Conservation (phyloP, 169 alveolate species). For the Plasmodium cynomolgi region DNA sequence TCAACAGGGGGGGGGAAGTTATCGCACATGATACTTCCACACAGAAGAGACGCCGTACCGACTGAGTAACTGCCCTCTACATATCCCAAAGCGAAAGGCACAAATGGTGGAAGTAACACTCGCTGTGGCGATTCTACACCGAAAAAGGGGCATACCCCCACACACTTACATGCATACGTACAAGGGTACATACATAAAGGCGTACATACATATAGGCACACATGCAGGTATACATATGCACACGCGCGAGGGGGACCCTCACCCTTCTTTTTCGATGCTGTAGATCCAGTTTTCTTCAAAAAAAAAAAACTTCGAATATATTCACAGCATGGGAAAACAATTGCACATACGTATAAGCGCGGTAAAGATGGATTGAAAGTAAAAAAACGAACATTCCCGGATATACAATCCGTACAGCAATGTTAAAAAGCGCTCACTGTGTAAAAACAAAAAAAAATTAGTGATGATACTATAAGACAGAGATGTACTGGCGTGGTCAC, state of each 20-base stretch:
- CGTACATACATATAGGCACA: background rate
- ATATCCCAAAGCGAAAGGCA: background rate
- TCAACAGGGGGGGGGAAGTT: background rate
- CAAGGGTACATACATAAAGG: background rate
- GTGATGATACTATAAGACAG: background rate
- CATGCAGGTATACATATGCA: background rate
- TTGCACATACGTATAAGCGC: background rate
- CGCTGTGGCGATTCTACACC: background rate
- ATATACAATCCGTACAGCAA: background rate
- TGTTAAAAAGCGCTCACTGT: background rate
- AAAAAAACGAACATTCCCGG: background rate
- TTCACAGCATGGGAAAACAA: background rate
- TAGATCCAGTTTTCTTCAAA: slow-evolving; percentile 10
- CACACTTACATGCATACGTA: background rate
- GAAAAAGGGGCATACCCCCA: background rate
- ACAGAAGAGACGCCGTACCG: background rate
- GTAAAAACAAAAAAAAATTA: background rate
- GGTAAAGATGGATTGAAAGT: background rate
- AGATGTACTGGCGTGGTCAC: background rate
- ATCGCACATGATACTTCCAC: background rate
- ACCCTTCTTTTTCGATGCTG: background rate
- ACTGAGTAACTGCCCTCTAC: background rate
- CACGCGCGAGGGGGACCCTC: background rate
- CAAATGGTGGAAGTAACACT: background rate
- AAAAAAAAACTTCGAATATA: background rate